Percentiles rank a stretch among this genome's conserved stretches.
Evolutionary conservation across 2,329 filamentous ascomycete genomes (phyloP).

Genomic region (Aspergillus niger): DNA sequence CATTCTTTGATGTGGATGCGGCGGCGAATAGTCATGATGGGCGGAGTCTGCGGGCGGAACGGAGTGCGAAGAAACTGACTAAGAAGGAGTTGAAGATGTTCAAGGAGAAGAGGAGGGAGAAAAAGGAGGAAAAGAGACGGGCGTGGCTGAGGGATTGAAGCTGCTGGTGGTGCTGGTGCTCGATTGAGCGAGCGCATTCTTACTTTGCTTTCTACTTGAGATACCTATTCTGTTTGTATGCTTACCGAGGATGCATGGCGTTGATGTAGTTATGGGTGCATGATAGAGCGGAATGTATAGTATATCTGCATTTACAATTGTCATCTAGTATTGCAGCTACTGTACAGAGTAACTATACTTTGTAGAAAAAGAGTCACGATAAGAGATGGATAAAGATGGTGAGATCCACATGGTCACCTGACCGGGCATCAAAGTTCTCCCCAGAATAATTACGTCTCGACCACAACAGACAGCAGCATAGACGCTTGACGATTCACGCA

Average conservation of each 20-base stretch:
- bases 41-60: constrained; percentile 85
- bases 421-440: constrained; percentile 15
- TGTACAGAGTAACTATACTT: neutral
- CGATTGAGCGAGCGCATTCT: neutral
- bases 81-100: constrained; percentile 89
- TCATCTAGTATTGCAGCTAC: no score
- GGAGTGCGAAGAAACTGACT: constrained; percentile 77
- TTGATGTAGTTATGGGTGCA: constrained; percentile 18
- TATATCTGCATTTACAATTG: neutral
- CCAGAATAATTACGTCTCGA: neutral
- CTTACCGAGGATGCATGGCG: neutral
- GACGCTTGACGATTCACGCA: neutral
- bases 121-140: constrained; percentile 90
- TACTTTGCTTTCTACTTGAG: constrained; percentile 16
- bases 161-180: neutral
- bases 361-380: neutral
- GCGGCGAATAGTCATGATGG: constrained; percentile 90
- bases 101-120: constrained; percentile 83
- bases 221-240: constrained; percentile 19
- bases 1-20: constrained; percentile 93
- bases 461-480: neutral
- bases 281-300: constrained; percentile 12
- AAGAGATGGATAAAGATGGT: neutral
- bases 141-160: constrained; percentile 84
- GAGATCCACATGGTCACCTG: constrained; percentile 15